Evolutionary conservation across 148 eudicot genomes (phyloP).

Genomic region (Chenopodium quinoa): DNA sequence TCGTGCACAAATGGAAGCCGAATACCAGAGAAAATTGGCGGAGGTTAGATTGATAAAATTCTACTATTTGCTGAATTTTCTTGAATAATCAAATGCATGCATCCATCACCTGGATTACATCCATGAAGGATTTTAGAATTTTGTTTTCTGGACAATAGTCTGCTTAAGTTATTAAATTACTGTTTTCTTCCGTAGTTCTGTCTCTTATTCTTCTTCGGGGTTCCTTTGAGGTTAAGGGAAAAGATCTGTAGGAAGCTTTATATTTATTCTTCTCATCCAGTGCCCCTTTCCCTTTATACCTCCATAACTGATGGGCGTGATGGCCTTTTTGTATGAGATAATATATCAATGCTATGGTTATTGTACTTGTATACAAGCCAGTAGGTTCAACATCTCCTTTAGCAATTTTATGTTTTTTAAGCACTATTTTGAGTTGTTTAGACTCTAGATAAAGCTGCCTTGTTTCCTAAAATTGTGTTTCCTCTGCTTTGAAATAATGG

Average conservation of each 20-base stretch:
- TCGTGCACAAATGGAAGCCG: constrained; percentile 82
- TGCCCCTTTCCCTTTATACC: neutral
- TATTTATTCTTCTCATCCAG: neutral
- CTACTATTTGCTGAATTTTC: constrained; percentile 1
- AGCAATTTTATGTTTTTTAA: neutral
- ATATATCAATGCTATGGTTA: neutral
- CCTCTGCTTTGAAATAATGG: too few species aligned
- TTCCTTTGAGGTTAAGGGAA: neutral
- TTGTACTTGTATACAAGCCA: neutral
- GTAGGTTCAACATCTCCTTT: too few species aligned
- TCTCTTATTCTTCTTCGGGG: neutral
- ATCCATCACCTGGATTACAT: too few species aligned
- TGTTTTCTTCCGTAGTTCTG: neutral
- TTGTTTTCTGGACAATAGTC: too few species aligned
- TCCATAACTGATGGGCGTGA: neutral
- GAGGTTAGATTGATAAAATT: constrained; percentile 43
- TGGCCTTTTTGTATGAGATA: neutral
- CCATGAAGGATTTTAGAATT: neutral
- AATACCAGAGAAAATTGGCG: constrained; percentile 65
- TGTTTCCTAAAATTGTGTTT: too few species aligned
- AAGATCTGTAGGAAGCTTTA: neutral
- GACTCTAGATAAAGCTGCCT: too few species aligned
- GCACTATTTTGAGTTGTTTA: too few species aligned
- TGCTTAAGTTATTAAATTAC: too few species aligned
- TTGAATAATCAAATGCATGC: neutral